Percentiles rank a stretch among this genome's conserved stretches.
These are phyloP conservation scores for Coemansia sp. DNA, from an alignment of 192 early-diverging fungal genomes.

Conservation along the genomic window DNA sequence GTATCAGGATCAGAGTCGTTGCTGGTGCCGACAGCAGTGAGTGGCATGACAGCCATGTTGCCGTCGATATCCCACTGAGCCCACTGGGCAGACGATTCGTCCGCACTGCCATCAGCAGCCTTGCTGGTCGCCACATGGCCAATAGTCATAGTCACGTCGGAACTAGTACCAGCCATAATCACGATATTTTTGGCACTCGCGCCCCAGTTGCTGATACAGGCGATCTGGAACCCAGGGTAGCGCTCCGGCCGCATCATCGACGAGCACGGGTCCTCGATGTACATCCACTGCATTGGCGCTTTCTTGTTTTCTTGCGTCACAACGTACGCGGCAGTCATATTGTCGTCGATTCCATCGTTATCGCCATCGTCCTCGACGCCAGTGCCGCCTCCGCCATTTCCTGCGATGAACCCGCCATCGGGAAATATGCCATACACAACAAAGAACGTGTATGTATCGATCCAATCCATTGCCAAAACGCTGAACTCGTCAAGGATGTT, in stretches of 20 bases:
- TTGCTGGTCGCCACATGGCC: slow-evolving; percentile 27
- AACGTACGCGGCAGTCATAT: slow-evolving; percentile 58
- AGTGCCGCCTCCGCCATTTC: slow-evolving; percentile 36
- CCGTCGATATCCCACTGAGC: slow-evolving; percentile 69
- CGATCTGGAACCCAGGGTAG: slow-evolving; percentile 60
- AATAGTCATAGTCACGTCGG: slow-evolving; percentile 40
- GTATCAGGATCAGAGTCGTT: slow-evolving; percentile 58
- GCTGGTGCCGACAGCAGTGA: slow-evolving; percentile 44
- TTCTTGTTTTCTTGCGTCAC: slow-evolving; percentile 57
- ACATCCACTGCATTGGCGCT: slow-evolving; percentile 52
- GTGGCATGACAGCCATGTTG: slow-evolving; percentile 57
- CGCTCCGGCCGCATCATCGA: slow-evolving; percentile 55
- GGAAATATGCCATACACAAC: slow-evolving; percentile 62
- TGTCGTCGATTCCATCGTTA: slow-evolving; percentile 38
- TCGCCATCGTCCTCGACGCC: slow-evolving; percentile 10
- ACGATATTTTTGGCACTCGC: slow-evolving; percentile 36
- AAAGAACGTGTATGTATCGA: slow-evolving; percentile 69
- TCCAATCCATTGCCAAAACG: slow-evolving; percentile 74
- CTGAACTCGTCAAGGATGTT: slow-evolving; percentile 18
- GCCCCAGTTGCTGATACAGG: slow-evolving; percentile 61
- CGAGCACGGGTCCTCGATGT: slow-evolving; percentile 60
- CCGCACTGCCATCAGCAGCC: slow-evolving; percentile 6
- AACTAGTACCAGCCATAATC: slow-evolving; percentile 36
- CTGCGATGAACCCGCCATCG: slow-evolving; percentile 17
- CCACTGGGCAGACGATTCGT: slow-evolving; percentile 59